A percentile compares a stretch with the other conserved stretches of the same genome.
These are phyloP conservation scores for Ogataea henricii DNA, from an alignment of 805 yeast genomes.

Conservation along the genomic window DNA sequence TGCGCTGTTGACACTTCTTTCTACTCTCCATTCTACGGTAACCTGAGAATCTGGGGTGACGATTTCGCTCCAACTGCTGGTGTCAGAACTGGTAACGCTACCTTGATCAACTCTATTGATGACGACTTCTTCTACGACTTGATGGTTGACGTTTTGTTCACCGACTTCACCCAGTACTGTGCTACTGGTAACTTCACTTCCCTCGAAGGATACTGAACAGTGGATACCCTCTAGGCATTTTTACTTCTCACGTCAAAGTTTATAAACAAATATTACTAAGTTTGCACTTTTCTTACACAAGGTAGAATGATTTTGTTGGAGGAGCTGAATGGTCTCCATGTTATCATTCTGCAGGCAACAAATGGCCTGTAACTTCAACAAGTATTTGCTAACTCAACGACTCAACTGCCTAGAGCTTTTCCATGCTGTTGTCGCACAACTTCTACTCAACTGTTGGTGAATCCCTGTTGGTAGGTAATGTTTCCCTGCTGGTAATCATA, in stretches of 20 bases:
- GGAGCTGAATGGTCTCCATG: no score
- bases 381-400: no score
- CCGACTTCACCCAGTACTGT: slow-evolving; percentile 43
- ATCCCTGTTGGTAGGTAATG: slow-evolving; percentile 10
- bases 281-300: background rate
- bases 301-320: no score
- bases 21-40: slow-evolving; percentile 45
- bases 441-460: background rate
- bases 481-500: slow-evolving; percentile 16
- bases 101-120: slow-evolving; percentile 37
- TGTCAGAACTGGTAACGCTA: slow-evolving; percentile 39
- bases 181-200: slow-evolving; percentile 10
- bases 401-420: background rate
- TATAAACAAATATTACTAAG: background rate
- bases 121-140: slow-evolving; percentile 34
- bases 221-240: background rate
- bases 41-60: slow-evolving; percentile 40
- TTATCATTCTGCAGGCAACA: no score
- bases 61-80: slow-evolving; percentile 40
- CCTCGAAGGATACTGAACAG: slow-evolving; percentile 4
- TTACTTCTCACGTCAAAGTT: background rate
- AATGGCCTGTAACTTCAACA: no score
- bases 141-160: slow-evolving; percentile 36
- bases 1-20: slow-evolving; percentile 43
- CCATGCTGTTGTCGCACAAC: background rate